Percentiles rank a stretch among this genome's conserved stretches.
Conservation (phyloP, 257 asterid genomes). For the Capsicum baccatum region DNA sequence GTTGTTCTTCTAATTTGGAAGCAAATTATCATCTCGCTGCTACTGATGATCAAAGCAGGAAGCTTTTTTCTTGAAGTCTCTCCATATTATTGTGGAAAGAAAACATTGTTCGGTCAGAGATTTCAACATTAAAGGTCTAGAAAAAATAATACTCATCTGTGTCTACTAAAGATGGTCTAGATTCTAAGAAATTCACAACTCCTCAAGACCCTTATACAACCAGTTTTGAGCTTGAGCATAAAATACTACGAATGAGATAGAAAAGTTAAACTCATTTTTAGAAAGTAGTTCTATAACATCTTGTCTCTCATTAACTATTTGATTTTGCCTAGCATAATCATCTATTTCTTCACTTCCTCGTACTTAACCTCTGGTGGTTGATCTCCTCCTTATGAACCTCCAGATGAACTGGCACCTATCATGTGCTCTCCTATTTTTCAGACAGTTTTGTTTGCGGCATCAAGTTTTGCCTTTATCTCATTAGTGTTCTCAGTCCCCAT, state of each 20-base stretch:
- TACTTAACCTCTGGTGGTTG: slow-evolving; percentile 76
- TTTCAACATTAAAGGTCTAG: background rate
- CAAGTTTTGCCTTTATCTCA: slow-evolving; percentile 67
- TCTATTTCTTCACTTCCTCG: slow-evolving; percentile 81
- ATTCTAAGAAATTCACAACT: slow-evolving; percentile 1
- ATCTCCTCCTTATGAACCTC: slow-evolving; percentile 66
- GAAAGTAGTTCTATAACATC: background rate
- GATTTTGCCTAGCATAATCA: background rate
- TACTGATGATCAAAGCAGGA: background rate
- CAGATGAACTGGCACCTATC: slow-evolving; percentile 62
- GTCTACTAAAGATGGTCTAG: background rate
- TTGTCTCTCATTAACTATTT: background rate
- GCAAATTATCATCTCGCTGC: slow-evolving; percentile 34
- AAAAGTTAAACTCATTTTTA: background rate
- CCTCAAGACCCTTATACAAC: background rate
- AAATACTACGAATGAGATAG: background rate
- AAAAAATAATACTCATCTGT: background rate
- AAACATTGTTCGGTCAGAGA: background rate
- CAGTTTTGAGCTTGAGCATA: background rate
- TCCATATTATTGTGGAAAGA: slow-evolving; percentile 22
- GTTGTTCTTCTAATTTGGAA: slow-evolving; percentile 32
- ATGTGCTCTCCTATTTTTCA: slow-evolving; percentile 82
- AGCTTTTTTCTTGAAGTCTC: slow-evolving; percentile 32
- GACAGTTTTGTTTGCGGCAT: slow-evolving; percentile 70
- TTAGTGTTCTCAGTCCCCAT: slow-evolving; percentile 49